Base-by-base conservation (phyloP, 208 protist species). In the Polymyxa betae region DNA sequence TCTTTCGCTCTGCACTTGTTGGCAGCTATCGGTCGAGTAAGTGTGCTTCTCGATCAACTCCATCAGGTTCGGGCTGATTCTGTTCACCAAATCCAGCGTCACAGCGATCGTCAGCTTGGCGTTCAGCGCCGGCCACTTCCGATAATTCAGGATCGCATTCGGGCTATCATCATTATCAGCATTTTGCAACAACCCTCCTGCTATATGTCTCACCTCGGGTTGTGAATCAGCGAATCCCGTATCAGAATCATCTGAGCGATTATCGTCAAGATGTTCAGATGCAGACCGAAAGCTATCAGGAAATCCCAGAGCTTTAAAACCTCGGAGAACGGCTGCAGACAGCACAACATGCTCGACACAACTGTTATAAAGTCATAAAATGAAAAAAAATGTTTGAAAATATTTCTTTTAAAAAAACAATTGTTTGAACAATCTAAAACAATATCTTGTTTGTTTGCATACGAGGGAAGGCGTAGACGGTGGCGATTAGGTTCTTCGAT, bases 281-380 rank as follows among this genome's bases (percentile, higher is more conserved):
- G 72, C 5, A 82, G 35, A 20, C 72, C 72, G 35, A 82, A 82
- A 35, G 35, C 72, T 5, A 82, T 35, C n/a, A 82, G 72, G 35
- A 82, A 82, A 43, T 82, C 72, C 72, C 72, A 82, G 16, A 82
- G 72, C 35, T 82, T 82, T 43, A 82, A n/a, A 35, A 82, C 72
- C 72, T 82, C 72, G 72, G 72, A 82, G n/a, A 82, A 82, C 72
- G 72, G 72, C n/a, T 82, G 72, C 5, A 82, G 72, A 43, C n/a
- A 35, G 40, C 72, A 82, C 5, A n/a, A 82, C 35, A 82, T 5
- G n/a, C 72, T 82, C n/a, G 72, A 82, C 72, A 82, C 72, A 20
- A 82, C 72, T 82, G n/a, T n/a, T 43, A 82, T 43, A 82, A n/a
- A 43, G 54, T 32, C 54, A 66, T 29, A 66, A 16, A 66, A 29